Evolutionary conservation across 148 eudicot species (phyloP).

Genomic region (Suaeda aralocaspica): DNA sequence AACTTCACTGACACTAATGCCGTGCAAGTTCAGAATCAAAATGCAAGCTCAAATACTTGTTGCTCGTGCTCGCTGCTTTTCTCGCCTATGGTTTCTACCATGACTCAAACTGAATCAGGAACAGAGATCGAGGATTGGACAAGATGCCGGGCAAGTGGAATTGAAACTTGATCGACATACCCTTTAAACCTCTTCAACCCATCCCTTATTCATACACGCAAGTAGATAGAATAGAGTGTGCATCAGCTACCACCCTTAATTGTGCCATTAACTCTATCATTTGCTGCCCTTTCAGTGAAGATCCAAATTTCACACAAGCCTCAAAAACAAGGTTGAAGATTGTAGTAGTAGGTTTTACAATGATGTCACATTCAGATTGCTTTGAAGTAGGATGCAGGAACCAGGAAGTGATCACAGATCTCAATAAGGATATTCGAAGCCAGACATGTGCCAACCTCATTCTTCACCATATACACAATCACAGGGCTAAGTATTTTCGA

Average conservation of each 20-base stretch:
- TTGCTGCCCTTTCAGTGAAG: constrained; percentile 59
- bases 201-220: constrained; percentile 67
- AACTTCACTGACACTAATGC: too few relatives aligned
- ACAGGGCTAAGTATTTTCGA: constrained; percentile 57
- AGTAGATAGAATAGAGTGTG: constrained; percentile 50
- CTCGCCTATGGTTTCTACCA: too few relatives aligned
- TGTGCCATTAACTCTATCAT: constrained; percentile 71
- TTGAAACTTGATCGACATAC: constrained; percentile 47
- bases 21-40: constrained; percentile 59
- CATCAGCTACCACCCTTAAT: constrained; percentile 60
- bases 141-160: constrained; percentile 42
- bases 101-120: too few relatives aligned
- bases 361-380: constrained; percentile 30
- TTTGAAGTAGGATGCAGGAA: constrained; percentile 27
- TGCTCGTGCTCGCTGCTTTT: too few relatives aligned
- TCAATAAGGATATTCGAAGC: constrained; percentile 79
- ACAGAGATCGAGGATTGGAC: constrained; percentile 56
- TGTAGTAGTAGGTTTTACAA: constrained; percentile 45
- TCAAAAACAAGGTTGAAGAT: constrained; percentile 77
- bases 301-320: constrained; percentile 58
- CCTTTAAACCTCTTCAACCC: constrained; percentile 68
- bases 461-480: constrained; percentile 78
- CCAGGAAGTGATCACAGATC: constrained; percentile 50
- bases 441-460: constrained; percentile 55
- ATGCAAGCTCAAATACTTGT: constrained; percentile 60